Base-by-base conservation (phyloP, 2,329 filamentous ascomycete genomes). In the Neobulgaria alba region DNA sequence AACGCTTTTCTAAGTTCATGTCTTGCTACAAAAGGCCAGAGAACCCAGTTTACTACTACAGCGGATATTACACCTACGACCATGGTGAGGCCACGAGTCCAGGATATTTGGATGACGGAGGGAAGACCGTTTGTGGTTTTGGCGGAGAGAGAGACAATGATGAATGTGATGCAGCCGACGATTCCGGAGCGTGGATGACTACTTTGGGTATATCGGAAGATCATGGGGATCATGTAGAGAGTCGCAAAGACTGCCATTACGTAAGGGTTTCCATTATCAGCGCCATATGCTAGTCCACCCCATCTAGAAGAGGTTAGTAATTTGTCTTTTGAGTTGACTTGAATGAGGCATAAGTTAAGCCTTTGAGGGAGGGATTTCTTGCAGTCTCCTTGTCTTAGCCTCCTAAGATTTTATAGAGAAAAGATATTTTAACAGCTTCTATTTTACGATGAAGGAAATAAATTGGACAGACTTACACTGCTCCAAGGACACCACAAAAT, bases 11-110 rank as follows among this genome's bases (percentile, higher is more conserved):
- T 62, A 10, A 79, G 63, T 53, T 77, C 74, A 49, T 77, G 73
- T 10, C 75, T 64, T 9, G 75, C 74, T 4, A 78, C 66, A 46
- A 79, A 79, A 2, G 75, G 75, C 75, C 75, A 79, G 3, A 79
- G 58, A 10, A 74, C 51, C 73, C 73, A 78, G 48, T 77, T 78
- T 10, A 77, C 66, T 1, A 74, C 46, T 9, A 77, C 63, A 1
- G 74, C 72, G 1, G 68, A 64, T 1, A 72, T 62, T 3, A 74
- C 68, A 2, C 74, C 75, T 16, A 75, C 55, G 2, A 76, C 60
- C 44, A 79, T 70, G 0, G 69, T 65, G 2, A 69, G 48, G 0
- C 73, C 73, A 30, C 67, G 62, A 26, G 67, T 65, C 45, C 68
- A 67, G 5, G 67, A 67, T 5, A 71, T 62, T 3, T 61, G 52